Evolutionary conservation across 2,329 filamentous ascomycete genomes (phyloP), one percentile per base, ranked within the genome.

Genomic region (Alternaria rosae): DNA sequence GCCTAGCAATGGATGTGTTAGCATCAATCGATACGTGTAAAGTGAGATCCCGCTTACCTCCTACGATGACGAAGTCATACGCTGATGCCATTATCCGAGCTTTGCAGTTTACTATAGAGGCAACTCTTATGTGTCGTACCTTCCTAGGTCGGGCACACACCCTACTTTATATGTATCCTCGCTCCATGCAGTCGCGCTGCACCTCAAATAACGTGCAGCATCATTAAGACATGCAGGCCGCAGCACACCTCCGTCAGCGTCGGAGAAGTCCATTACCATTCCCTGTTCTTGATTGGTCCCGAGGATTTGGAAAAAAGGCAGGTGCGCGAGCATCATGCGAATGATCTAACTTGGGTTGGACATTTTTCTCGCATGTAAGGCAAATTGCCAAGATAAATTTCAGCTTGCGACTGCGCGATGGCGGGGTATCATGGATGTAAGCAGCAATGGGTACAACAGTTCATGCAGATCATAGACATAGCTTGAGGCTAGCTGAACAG

Each of bases 51-150:
- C 3, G 8, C 11, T 13, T 70, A 81, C 80, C 77, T 52, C 80
- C 80, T 30, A 82, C 77, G n/a, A 82, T 74, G 30, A 82, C 74
- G 57, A 81, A 81, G 58, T 81, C 79, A 45, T 71, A 78, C 11
- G 60, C 54, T n/a, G 48, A 38, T 38, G 62, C 26, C 71, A 75
- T 75, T 41, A 6, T 20, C 10, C 9, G 2, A 12, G 12, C 8
- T 50, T 32, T n/a, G 20, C 15, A 17, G 9, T 38, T 10, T 38
- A 2, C 35, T 8, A 38, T 11, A 2, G 9, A 0, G 35, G 2
- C n/a, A 38, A 38, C 15, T 38, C 17, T 3, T 38, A 11, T 1
- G 35, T 38, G 35, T 2, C 35, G 35, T 38, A n/a, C n/a, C 35
- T 38, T 38, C 35, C 35, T 38, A 38, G 5, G 35, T 17, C 15